Percentiles rank a stretch among this genome's conserved stretches.
Evolutionary conservation across 306 rosid species (phyloP).

Genomic region (Cicer chorassanicum): DNA sequence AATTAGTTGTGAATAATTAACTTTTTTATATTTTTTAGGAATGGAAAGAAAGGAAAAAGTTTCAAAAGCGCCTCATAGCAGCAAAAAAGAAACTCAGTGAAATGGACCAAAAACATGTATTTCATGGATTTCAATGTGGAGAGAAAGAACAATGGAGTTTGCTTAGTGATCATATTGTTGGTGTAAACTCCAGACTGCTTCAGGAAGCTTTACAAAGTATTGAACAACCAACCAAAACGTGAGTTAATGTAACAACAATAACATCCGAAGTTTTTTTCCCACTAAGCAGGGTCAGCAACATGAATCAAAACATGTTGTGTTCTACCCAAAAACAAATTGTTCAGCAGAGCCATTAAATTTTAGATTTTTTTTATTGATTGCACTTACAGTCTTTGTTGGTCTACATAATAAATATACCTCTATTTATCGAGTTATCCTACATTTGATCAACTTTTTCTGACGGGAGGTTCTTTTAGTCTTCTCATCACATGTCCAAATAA

Average conservation of each 20-base stretch:
- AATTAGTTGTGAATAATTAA: constrained; percentile 34
- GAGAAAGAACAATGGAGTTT: constrained; percentile 78
- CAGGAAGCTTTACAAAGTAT: constrained; percentile 65
- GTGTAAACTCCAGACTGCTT: constrained; percentile 72
- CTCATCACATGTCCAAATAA: constrained; percentile 18
- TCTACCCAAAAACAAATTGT: constrained; percentile 22
- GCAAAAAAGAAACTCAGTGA: constrained; percentile 89
- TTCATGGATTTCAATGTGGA: constrained; percentile 77
- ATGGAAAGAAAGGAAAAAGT: constrained; percentile 92
- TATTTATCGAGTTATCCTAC: constrained; percentile 23
- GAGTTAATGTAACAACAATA: constrained; percentile 43
- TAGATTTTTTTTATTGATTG: constrained; percentile 15
- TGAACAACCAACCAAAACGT: constrained; percentile 65
- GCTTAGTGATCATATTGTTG: constrained; percentile 83
- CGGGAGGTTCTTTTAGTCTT: constrained; percentile 25
- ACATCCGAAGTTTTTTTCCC: constrained; percentile 6
- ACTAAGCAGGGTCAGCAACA: not conserved
- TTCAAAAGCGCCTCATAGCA: constrained; percentile 77
- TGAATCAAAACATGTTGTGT: constrained; percentile 12
- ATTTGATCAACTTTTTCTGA: constrained; percentile 22
- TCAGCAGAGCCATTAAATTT: not conserved
- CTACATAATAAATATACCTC: constrained; percentile 16
- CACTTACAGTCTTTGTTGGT: constrained; percentile 1
- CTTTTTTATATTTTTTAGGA: constrained; percentile 61
- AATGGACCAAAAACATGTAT: constrained; percentile 83